These are phyloP conservation scores for Neurospora sp. DNA, from an alignment of 495 filamentous ascomycete genomes.

Conservation along the genomic window DNA sequence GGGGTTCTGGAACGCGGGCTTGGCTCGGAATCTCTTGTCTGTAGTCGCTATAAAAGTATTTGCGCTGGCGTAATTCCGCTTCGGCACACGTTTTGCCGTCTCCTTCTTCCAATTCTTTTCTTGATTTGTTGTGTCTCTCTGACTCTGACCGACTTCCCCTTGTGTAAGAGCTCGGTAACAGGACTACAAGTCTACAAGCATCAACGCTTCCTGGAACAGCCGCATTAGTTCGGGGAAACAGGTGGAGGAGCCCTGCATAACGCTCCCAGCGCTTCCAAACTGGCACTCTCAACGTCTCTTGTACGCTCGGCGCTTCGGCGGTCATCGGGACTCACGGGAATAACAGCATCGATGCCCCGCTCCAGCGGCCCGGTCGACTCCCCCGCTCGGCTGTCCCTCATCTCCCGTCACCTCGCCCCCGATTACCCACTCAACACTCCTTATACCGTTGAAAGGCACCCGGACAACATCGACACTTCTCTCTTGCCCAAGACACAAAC, in stretches of 20 bases:
- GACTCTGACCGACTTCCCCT: not conserved
- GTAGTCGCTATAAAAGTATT: not conserved
- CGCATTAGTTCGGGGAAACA: not conserved
- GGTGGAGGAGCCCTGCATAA: not conserved
- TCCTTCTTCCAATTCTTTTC: not conserved
- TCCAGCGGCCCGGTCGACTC: slow-evolving; percentile 44
- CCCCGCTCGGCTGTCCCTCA: slow-evolving; percentile 63
- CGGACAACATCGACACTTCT: slow-evolving; percentile 48
- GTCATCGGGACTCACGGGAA: slow-evolving; percentile 17
- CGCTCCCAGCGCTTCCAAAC: slow-evolving; percentile 6
- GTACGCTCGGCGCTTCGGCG: slow-evolving; percentile 19
- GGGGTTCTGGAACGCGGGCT: not conserved
- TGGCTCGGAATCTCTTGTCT: not conserved
- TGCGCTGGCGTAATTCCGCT: not conserved
- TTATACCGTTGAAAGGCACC: slow-evolving; percentile 31
- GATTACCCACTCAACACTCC: slow-evolving; percentile 42
- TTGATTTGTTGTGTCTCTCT: not conserved
- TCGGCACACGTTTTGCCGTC: not conserved
- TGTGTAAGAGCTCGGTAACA: not conserved
- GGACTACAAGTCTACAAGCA: not conserved
- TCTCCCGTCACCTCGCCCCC: slow-evolving; percentile 66
- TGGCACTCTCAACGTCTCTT: slow-evolving; percentile 12
- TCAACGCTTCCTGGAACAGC: not conserved
- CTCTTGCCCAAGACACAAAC: slow-evolving; percentile 22
- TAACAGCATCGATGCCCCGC: slow-evolving; percentile 35